These are phyloP conservation scores for Penicillium italicum DNA, from an alignment of 2,329 filamentous ascomycete species.

Conservation along the genomic window DNA sequence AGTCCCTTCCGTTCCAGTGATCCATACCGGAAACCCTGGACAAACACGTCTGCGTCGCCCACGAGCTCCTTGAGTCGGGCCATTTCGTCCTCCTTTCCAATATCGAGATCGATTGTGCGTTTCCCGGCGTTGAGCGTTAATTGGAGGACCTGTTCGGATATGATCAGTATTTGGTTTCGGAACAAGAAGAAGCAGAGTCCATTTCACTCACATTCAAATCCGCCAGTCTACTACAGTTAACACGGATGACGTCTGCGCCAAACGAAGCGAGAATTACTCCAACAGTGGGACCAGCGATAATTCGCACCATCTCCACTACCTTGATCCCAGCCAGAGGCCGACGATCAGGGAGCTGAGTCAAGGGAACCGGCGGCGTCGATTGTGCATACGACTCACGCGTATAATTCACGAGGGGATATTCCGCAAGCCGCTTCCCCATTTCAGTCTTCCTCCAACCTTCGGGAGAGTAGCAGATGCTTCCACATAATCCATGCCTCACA, in stretches of 20 bases:
- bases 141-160: slow-evolving; percentile 17
- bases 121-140: slow-evolving; percentile 24
- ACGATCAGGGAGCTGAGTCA: slow-evolving; percentile 7
- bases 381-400: slow-evolving; percentile 34
- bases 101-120: slow-evolving; percentile 42
- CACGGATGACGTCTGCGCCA: slow-evolving; percentile 48
- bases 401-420: slow-evolving; percentile 45
- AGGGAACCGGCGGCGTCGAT: slow-evolving; percentile 32
- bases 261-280: slow-evolving; percentile 44
- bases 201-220: slow-evolving; percentile 29
- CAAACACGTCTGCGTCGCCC: slow-evolving; percentile 48
- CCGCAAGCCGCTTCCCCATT: slow-evolving; percentile 44
- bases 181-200: not conserved
- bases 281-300: slow-evolving; percentile 42
- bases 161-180: not conserved
- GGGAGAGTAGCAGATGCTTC: slow-evolving; percentile 46
- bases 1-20: slow-evolving; percentile 35
- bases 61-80: slow-evolving; percentile 44
- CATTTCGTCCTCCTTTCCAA: slow-evolving; percentile 43
- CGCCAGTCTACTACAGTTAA: slow-evolving; percentile 42
- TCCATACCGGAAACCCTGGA: slow-evolving; percentile 52
- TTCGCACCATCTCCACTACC: slow-evolving; percentile 46
- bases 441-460: slow-evolving; percentile 44
- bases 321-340: slow-evolving; percentile 46
- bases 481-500: slow-evolving; percentile 42